Conservation (phyloP, 257 asterid species). For the Phtheirospermum japonicum region DNA sequence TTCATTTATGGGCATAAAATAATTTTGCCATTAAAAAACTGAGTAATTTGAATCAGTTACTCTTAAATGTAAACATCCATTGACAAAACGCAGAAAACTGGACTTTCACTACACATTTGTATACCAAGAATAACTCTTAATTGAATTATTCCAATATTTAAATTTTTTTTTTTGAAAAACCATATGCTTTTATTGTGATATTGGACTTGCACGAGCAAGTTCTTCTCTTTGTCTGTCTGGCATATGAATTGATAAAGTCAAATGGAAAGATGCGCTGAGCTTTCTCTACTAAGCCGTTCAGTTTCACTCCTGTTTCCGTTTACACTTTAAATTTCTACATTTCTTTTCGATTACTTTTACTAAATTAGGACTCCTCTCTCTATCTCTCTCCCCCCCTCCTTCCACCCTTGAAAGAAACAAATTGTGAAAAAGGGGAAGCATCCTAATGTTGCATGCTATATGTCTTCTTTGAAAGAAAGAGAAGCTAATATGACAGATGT, state of each 20-base stretch:
- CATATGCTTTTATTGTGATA: conserved; percentile 16
- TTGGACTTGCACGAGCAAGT: conserved; percentile 17
- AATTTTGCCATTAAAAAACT: no score
- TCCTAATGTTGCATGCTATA: not conserved
- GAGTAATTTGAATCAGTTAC: no score
- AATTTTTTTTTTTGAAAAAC: conserved; percentile 19
- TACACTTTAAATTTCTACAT: conserved; percentile 4
- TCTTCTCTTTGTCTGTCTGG: conserved; percentile 15
- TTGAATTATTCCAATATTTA: no score
- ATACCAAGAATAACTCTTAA: no score
- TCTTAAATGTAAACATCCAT: no score
- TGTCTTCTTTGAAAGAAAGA: not conserved
- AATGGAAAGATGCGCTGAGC: conserved; percentile 14
- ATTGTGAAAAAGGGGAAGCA: not conserved
- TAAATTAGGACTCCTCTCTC: no score
- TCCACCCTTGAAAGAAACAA: not conserved
- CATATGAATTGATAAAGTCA: not conserved
- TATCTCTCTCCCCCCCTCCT: no score
- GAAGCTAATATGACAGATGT: no score
- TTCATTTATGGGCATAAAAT: no score
- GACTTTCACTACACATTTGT: no score
- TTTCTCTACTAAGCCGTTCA: not conserved
- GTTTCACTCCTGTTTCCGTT: conserved; percentile 1
- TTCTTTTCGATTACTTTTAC: not conserved
- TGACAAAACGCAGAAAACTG: not conserved